Conservation (phyloP, 2,329 filamentous ascomycete species). For the Cercospora beticola region DNA sequence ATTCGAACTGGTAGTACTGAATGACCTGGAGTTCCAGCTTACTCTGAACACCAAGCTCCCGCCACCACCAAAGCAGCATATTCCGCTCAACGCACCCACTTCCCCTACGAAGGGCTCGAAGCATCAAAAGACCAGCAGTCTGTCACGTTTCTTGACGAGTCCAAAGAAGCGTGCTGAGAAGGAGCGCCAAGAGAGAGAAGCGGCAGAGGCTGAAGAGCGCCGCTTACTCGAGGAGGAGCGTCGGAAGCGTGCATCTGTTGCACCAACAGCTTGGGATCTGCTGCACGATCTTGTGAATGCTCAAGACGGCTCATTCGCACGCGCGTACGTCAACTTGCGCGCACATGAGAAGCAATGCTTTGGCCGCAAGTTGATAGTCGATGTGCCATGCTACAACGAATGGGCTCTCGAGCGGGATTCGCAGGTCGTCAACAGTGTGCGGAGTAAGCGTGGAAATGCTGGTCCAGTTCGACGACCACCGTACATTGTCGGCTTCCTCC, state of each 20-base stretch:
- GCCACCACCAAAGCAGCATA: slow-evolving; percentile 43
- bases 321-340: slow-evolving; percentile 89
- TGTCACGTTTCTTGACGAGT: slow-evolving; percentile 88
- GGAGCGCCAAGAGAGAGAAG: slow-evolving; percentile 78
- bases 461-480: slow-evolving; percentile 77
- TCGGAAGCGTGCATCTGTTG: slow-evolving; percentile 58
- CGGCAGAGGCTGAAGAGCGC: slow-evolving; percentile 63
- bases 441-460: slow-evolving; percentile 67
- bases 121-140: slow-evolving; percentile 76
- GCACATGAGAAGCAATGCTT: slow-evolving; percentile 88
- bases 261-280: slow-evolving; percentile 79
- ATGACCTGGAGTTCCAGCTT: slow-evolving; percentile 97
- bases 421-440: slow-evolving; percentile 76
- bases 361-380: slow-evolving; percentile 81
- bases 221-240: slow-evolving; percentile 44
- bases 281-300: slow-evolving; percentile 79
- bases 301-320: slow-evolving; percentile 88
- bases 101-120: slow-evolving; percentile 65
- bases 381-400: slow-evolving; percentile 96
- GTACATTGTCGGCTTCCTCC: slow-evolving; percentile 94
- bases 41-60: slow-evolving; percentile 94
- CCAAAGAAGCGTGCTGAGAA: slow-evolving; percentile 96
- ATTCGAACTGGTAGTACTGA: slow-evolving; percentile 94
- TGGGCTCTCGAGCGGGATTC: slow-evolving; percentile 85
- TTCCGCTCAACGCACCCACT: slow-evolving; percentile 40